Base-by-base conservation (phyloP, 352 stramenopile genomes). In the Globisporangium irregulare region DNA sequence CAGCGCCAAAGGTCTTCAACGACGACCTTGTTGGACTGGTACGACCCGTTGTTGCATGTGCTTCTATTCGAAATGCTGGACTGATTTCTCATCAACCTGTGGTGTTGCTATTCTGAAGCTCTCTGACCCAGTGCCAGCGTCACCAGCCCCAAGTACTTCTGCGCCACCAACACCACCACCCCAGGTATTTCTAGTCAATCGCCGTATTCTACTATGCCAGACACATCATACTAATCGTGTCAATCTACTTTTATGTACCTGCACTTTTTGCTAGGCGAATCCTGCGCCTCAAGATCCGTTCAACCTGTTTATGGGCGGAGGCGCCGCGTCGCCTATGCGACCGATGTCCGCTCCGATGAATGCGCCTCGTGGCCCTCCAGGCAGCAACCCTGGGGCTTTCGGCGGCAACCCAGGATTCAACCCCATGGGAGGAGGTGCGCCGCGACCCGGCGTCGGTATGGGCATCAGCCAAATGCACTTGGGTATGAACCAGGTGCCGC, bases 391-490 rank as follows among this genome's bases (percentile, higher is more conserved):
- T 6, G 73, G 75, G 8, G 71, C 61, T 24, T 74, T 73, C 41
- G 64, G 63, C 14, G 59, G 62, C 2, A 69, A 69, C 36, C 77
- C 69, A 2, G 73, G 73, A 3, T 89, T 81, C 51, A 82, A 82
- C 64, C 67, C 79, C 1, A 82, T 82, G 75, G 75, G 75, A 5
- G 68, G 71, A 18, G 43, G 59, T 3, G 60, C 63, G 20, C 79
- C 82, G 69, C 80, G 81, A 41, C 75, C 73, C 50, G 76, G 73
- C 32, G 81, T 79, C 53, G 79, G 72, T 56, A 92, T 93, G 77
- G 89, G 89, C 70, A 93, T 93, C 71, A 93, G 84, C 46, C 84
- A 93, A 69, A 93, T 93, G 86, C 84, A 93, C 73, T 86, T 93
- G 72, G 80, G 79, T 29, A 91, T 91, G 74, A 73, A 72, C 32